A percentile compares a stretch with the other conserved stretches of the same genome.
phyloP scores from a whole-genome alignment of 1,284 basidiomycete species.

The Mycena citricolor region DNA sequence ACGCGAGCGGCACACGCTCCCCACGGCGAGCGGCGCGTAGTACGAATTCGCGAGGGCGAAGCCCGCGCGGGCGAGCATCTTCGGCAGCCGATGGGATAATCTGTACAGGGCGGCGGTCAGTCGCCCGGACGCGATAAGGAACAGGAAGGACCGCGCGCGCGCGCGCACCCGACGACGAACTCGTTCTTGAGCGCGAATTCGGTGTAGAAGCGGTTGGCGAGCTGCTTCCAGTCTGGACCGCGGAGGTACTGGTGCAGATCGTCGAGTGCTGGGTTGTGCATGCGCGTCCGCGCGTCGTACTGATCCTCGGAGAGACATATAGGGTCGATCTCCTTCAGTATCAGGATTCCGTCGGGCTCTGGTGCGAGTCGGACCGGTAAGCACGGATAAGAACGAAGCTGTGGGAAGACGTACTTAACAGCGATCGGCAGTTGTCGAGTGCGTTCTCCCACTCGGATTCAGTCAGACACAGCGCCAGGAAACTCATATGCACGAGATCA shows the following conservation, averaged over 20 bases:
- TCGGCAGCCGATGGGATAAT: too few relatives aligned
- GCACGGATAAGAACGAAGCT: not conserved
- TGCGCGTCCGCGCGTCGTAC: too few relatives aligned
- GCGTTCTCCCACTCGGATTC: not conserved
- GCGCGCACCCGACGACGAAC: not conserved
- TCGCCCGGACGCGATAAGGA: too few relatives aligned
- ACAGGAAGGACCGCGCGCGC: too few relatives aligned
- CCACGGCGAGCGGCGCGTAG: too few relatives aligned
- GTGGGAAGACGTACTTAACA: not conserved
- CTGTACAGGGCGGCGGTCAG: too few relatives aligned
- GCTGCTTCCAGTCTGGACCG: not conserved
- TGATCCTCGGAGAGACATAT: not conserved
- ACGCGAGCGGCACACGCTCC: too few relatives aligned
- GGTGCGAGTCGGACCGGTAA: too few relatives aligned
- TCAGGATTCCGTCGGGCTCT: not conserved
- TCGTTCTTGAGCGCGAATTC: not conserved
- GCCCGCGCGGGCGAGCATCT: too few relatives aligned
- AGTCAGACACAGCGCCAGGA: constrained; percentile 2
- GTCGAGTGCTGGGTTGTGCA: not conserved
- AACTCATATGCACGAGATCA: constrained; percentile 3
- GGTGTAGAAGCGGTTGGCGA: not conserved
- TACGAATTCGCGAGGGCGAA: too few relatives aligned
- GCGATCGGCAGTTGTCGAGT: not conserved
- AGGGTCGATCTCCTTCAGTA: not conserved
- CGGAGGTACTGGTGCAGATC: not conserved